Base-by-base conservation (phyloP, 306 rosid species). In the Vigna nakashimae region DNA sequence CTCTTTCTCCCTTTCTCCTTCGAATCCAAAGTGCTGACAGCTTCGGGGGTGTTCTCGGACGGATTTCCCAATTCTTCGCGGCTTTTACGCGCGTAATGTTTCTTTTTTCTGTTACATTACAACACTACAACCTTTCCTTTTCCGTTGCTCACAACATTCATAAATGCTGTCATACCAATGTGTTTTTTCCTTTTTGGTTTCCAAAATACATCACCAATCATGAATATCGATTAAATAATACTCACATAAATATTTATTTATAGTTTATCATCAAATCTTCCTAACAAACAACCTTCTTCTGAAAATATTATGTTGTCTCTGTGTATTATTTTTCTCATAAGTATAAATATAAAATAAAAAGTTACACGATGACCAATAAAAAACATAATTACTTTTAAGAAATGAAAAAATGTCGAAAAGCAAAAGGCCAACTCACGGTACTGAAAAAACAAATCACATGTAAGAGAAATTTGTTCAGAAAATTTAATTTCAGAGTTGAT, bases 51-150 rank as follows among this genome's bases (percentile, higher is more conserved):
- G 36, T 51, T 52, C 81, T 49, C 51, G 56, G 92, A 88, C 90
- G 90, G 92, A 84, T 81, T 75, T 82, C 85, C 63, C 97, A 79
- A 94, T 83, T 81, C 64, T 73, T 67, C 20, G 89, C 91, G 82
- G 79, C 83, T 34, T 80, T 88, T 79, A 66, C 93, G 93, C 86
- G 82, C 84, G 56, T 51, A 65, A 77, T 63, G 53, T 72, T 53
- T 68, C 73, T 22, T 32, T 32, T 7, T 66, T 75, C 74, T 22
- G 82, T 78, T 64, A 60, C 48, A 65, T 9, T 12, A 75, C 30
- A 57, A 26, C 50, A 45, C 50, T 45, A 45, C 50, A 45, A 42
- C 15, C 2, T 45, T 45, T 12, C 50, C 5, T 45, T 45, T 45
- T 45, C 50, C 13, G 50, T 45, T 43, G 9, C 5, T 9, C 49